Evolutionary conservation across 2,329 filamentous ascomycete genomes (phyloP).

Genomic region (Sporothrix dimorphospora): DNA sequence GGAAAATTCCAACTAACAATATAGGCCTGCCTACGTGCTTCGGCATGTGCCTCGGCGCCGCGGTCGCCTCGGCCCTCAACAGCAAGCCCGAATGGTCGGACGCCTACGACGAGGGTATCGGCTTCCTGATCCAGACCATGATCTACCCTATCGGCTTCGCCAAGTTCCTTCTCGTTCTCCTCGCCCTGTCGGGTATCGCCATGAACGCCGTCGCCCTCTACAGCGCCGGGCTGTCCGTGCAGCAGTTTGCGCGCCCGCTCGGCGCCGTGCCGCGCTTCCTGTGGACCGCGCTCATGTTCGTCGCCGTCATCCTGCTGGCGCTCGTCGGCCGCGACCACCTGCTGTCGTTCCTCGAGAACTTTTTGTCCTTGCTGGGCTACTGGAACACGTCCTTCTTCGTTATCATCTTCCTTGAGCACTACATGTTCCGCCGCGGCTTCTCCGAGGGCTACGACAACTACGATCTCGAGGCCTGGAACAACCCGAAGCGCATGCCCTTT

Average conservation of each 20-base stretch:
- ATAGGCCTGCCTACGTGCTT: slow-evolving; percentile 51
- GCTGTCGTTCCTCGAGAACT: slow-evolving; percentile 50
- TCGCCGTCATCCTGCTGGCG: slow-evolving; percentile 49
- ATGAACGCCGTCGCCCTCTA: slow-evolving; percentile 53
- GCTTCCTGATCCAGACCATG: slow-evolving; percentile 64
- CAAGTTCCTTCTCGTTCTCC: slow-evolving; percentile 63
- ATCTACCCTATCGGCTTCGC: slow-evolving; percentile 62
- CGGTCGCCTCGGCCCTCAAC: slow-evolving; percentile 62
- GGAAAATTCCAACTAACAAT: slow-evolving; percentile 2
- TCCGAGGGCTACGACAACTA: slow-evolving; percentile 45
- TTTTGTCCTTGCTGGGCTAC: slow-evolving; percentile 54
- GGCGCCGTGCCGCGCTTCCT: slow-evolving; percentile 50
- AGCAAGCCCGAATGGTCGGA: slow-evolving; percentile 58
- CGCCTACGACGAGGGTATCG: slow-evolving; percentile 58
- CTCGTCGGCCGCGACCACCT: slow-evolving; percentile 50
- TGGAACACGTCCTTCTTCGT: slow-evolving; percentile 55
- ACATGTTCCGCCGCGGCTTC: slow-evolving; percentile 48
- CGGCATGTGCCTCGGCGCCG: slow-evolving; percentile 65
- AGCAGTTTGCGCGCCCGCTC: slow-evolving; percentile 49
- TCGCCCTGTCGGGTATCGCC: slow-evolving; percentile 55
- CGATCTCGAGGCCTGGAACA: slow-evolving; percentile 54
- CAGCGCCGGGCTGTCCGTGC: slow-evolving; percentile 44
- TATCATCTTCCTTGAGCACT: slow-evolving; percentile 54
- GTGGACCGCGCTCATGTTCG: slow-evolving; percentile 52
- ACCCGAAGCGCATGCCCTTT: slow-evolving; percentile 47